These are phyloP conservation scores for Astrephomene gubernaculifera DNA, from an alignment of 139 green algal genomes.

Conservation along the genomic window DNA sequence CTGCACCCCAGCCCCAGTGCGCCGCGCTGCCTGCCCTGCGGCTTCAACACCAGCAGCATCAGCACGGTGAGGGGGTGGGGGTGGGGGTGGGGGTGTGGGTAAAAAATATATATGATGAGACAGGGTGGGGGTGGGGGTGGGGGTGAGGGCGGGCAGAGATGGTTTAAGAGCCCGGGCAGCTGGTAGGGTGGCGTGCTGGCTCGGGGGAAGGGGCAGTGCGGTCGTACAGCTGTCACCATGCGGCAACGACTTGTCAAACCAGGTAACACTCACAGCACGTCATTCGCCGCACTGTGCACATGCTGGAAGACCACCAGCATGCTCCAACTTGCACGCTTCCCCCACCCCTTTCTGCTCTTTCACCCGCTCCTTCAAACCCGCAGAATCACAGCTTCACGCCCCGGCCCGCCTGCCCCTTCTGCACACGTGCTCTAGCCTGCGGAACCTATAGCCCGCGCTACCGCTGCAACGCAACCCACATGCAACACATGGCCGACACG, in stretches of 20 bases:
- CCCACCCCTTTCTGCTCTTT: background rate
- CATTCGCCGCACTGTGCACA: too few species aligned
- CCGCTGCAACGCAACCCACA: conserved; percentile 12
- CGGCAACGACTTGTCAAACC: too few species aligned
- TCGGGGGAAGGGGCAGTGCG: background rate
- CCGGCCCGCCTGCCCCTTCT: conserved; percentile 35
- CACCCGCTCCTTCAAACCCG: background rate
- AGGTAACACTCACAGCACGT: too few species aligned
- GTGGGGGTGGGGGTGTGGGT: background rate
- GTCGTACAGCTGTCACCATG: too few species aligned
- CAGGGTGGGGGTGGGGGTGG: too few species aligned
- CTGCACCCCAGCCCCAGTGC: conserved; percentile 6
- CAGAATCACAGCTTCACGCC: conserved; percentile 43
- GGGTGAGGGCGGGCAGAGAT: too few species aligned
- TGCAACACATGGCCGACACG: too few species aligned
- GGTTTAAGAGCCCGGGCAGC: too few species aligned
- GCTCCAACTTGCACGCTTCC: background rate
- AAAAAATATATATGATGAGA: too few species aligned
- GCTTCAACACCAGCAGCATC: conserved; percentile 33
- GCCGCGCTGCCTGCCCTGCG: conserved; percentile 40
- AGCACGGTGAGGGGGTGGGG: background rate
- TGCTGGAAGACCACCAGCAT: too few species aligned
- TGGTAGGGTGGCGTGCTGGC: background rate
- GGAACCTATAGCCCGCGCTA: conserved; percentile 26
- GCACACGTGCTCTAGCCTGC: conserved; percentile 34